A percentile compares a stretch with the other conserved stretches of the same genome.
Evolutionary conservation across 192 early-diverging fungal genomes (phyloP).

Genomic region (Entomortierella beljakovae): DNA sequence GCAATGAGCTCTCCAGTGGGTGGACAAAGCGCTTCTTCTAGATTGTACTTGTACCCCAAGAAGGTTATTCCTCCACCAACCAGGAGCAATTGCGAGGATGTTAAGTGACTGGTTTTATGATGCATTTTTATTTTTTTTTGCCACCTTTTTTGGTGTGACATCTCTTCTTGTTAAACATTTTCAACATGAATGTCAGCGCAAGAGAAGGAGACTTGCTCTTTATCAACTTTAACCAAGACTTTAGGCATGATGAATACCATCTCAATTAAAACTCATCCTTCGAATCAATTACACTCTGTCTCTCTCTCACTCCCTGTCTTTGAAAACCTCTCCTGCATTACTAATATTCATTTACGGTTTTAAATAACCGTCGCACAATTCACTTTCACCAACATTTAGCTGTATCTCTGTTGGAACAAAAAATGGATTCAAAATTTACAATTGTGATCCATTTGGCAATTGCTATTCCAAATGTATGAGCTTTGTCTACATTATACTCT

Average conservation of each 20-base stretch:
- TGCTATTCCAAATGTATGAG: slow-evolving; percentile 84
- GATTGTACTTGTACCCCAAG: neutral
- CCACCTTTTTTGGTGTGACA: no score
- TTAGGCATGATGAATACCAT: slow-evolving; percentile 60
- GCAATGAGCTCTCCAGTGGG: neutral
- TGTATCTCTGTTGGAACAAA: slow-evolving; percentile 92
- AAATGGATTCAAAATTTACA: slow-evolving; percentile 95
- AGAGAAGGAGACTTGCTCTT: slow-evolving; percentile 77
- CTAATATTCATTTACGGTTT: no score
- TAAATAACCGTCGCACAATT: no score
- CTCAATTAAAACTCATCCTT: neutral
- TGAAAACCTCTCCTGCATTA: neutral
- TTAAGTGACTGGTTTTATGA: no score
- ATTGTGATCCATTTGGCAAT: slow-evolving; percentile 96
- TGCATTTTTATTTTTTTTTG: no score
- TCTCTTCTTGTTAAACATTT: no score
- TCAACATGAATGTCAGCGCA: slow-evolving; percentile 72
- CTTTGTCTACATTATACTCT: no score
- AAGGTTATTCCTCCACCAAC: no score
- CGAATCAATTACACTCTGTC: no score
- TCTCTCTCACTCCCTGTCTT: neutral
- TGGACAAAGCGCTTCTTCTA: neutral
- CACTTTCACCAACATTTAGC: no score
- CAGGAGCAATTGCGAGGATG: no score
- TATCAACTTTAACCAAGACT: slow-evolving; percentile 89